These are phyloP conservation scores for Saussurea involucrata DNA, from an alignment of 129 eudicot species.

Conservation along the genomic window DNA sequence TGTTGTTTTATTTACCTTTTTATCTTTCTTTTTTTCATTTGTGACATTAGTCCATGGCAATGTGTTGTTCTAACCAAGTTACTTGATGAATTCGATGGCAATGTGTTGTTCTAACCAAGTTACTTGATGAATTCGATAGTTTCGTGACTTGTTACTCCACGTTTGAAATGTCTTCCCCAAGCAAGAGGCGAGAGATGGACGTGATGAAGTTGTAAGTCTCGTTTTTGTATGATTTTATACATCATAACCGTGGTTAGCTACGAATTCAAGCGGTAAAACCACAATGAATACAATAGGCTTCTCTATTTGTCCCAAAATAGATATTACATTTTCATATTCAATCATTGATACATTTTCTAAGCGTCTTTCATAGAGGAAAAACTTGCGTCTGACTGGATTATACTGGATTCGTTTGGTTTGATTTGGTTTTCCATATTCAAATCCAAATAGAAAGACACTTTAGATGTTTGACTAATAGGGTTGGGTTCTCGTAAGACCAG, in stretches of 20 bases:
- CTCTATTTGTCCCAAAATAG: no score
- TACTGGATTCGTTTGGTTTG: neutral
- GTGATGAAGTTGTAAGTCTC: conserved; percentile 59
- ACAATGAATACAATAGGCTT: no score
- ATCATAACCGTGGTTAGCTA: neutral
- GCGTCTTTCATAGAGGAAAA: neutral
- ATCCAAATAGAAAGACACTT: neutral
- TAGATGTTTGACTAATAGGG: neutral
- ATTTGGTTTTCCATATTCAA: neutral
- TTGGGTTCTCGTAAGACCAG: neutral
- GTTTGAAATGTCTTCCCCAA: conserved; percentile 54
- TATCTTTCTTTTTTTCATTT: neutral
- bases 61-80: conserved; percentile 10
- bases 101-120: conserved; percentile 9
- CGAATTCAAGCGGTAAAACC: no score
- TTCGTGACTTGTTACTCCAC: neutral
- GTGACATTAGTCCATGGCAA: neutral
- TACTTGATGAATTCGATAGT: conserved; percentile 12
- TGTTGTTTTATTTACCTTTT: no score
- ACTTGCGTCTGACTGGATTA: neutral
- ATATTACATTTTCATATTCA: neutral
- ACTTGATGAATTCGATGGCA: conserved; percentile 1
- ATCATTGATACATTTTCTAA: neutral
- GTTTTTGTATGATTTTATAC: neutral
- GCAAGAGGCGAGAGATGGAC: conserved; percentile 63